A percentile compares a stretch with the other conserved stretches of the same genome.
Conservation (phyloP, 2,329 filamentous ascomycete genomes). For the Cryphonectria japonica region DNA sequence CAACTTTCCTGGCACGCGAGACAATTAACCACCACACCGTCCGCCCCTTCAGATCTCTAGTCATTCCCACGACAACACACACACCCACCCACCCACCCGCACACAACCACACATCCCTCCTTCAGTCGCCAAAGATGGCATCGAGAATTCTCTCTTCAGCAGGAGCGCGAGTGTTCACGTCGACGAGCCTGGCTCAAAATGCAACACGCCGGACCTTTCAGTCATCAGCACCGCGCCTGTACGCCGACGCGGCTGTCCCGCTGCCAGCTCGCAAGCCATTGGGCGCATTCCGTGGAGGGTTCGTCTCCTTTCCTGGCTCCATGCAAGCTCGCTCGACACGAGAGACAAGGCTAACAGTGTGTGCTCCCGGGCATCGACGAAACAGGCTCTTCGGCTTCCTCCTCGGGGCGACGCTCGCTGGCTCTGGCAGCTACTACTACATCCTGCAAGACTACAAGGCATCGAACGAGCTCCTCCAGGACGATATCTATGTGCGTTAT, state of each 20-base stretch:
- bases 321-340: background rate
- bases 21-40: background rate
- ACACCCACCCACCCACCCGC: background rate
- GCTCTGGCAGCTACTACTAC: constrained; percentile 86
- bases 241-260: constrained; percentile 47
- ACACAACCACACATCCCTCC: constrained; percentile 1
- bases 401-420: constrained; percentile 78
- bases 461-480: constrained; percentile 88
- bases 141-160: constrained; percentile 48
- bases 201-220: constrained; percentile 50
- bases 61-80: background rate
- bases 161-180: constrained; percentile 43
- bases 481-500: constrained; percentile 90
- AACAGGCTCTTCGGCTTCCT: constrained; percentile 88
- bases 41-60: constrained; percentile 12
- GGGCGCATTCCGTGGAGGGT: constrained; percentile 66
- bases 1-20: constrained; percentile 7
- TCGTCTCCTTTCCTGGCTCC: constrained; percentile 36
- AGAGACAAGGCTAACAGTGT: background rate
- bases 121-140: constrained; percentile 45
- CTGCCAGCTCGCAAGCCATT: constrained; percentile 62
- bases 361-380: background rate
- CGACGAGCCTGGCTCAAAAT: constrained; percentile 36
- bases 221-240: constrained; percentile 51
- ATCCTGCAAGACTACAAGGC: constrained; percentile 91